Conservation (phyloP, 2,329 filamentous ascomycete genomes). For the Colletotrichum higginsianum region DNA sequence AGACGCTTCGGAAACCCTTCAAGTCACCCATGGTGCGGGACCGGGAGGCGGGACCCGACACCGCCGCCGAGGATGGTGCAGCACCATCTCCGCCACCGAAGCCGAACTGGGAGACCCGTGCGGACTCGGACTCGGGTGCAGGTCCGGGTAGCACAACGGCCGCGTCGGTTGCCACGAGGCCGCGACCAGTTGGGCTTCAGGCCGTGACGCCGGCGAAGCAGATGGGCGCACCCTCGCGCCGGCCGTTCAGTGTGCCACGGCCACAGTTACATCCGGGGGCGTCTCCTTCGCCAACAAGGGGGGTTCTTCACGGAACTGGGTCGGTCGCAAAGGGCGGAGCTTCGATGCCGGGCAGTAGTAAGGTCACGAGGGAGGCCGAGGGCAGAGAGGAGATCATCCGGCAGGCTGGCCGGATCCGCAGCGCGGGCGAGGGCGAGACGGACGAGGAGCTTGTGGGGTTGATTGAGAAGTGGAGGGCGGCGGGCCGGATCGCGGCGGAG, state of each 20-base stretch:
- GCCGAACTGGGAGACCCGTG: neutral
- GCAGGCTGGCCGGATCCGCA: slow-evolving; percentile 31
- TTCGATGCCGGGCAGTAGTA: neutral
- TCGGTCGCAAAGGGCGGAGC: neutral
- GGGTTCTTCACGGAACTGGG: neutral
- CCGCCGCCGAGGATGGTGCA: neutral
- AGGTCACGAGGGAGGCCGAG: slow-evolving; percentile 21
- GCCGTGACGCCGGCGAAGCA: slow-evolving; percentile 12
- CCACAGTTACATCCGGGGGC: neutral
- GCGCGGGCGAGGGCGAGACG: slow-evolving; percentile 6
- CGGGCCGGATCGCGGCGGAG: slow-evolving; percentile 41
- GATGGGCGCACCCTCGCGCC: slow-evolving; percentile 20
- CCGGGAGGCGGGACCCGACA: neutral
- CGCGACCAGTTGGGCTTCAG: neutral
- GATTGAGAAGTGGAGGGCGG: slow-evolving; percentile 41
- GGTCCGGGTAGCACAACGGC: neutral
- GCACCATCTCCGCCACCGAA: neutral
- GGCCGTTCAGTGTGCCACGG: slow-evolving; percentile 30
- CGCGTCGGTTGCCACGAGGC: neutral
- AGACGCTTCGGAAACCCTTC: slow-evolving; percentile 42
- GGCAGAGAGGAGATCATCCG: slow-evolving; percentile 38
- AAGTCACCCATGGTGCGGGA: slow-evolving; percentile 38
- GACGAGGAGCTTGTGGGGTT: slow-evolving; percentile 35
- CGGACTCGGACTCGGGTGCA: slow-evolving; percentile 1
- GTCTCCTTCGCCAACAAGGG: slow-evolving; percentile 7